A percentile compares a stretch with the other conserved stretches of the same genome.
Evolutionary conservation across 2,329 filamentous ascomycete species (phyloP).

Genomic region (Botryosphaeria agaves): DNA sequence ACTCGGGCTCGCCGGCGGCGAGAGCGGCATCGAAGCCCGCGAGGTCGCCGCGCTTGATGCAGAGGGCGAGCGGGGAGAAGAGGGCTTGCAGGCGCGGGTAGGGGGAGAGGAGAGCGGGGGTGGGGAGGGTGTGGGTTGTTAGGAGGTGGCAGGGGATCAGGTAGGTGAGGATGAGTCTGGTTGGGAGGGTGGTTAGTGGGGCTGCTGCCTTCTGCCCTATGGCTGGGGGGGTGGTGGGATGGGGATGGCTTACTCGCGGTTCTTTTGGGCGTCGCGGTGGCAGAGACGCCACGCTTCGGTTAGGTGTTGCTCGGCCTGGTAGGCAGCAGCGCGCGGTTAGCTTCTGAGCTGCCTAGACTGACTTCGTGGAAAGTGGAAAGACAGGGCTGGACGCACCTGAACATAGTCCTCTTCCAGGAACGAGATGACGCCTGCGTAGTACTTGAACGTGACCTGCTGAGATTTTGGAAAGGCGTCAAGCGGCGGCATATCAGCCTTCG

Average conservation of each 20-base stretch:
- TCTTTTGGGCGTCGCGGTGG: constrained; percentile 51
- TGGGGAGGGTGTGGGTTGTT: constrained; percentile 72
- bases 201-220: not conserved
- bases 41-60: constrained; percentile 71
- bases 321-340: not conserved
- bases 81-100: constrained; percentile 62
- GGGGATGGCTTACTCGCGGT: constrained; percentile 50
- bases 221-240: not conserved
- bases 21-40: constrained; percentile 71
- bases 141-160: constrained; percentile 86
- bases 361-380: constrained; percentile 1
- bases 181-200: constrained; percentile 8
- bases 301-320: constrained; percentile 60
- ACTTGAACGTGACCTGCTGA: constrained; percentile 89
- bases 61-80: constrained; percentile 59
- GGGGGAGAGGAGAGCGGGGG: constrained; percentile 47
- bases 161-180: constrained; percentile 77
- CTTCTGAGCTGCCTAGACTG: constrained; percentile 1
- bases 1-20: constrained; percentile 69
- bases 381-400: constrained; percentile 34
- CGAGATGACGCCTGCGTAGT: constrained; percentile 83
- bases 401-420: constrained; percentile 91
- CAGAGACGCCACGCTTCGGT: constrained; percentile 71
- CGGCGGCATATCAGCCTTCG: constrained; percentile 61
- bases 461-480: constrained; percentile 69